Percentiles rank a stretch among this genome's conserved stretches.
These are phyloP conservation scores for Chlorella sp. DNA, from an alignment of 139 green algal species.

Conservation along the genomic window DNA sequence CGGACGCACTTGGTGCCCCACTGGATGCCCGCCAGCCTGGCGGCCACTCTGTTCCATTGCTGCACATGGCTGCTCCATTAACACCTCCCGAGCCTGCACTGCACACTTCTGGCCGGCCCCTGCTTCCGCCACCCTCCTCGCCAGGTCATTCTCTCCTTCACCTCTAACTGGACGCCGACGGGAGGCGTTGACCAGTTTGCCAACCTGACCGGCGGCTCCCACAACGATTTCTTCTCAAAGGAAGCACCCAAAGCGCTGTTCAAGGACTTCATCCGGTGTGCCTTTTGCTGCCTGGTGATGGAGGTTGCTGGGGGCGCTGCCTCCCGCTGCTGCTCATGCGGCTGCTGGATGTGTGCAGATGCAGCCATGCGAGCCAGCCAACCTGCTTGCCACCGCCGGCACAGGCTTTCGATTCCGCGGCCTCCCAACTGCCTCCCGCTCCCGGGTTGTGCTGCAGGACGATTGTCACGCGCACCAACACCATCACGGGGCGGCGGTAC, in stretches of 20 bases:
- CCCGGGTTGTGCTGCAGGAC: neutral
- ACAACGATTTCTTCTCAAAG: constrained; percentile 64
- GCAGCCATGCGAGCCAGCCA: too few relatives aligned
- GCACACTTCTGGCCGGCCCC: neutral
- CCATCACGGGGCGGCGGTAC: constrained; percentile 56
- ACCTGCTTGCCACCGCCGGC: too few relatives aligned
- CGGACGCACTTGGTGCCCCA: too few relatives aligned
- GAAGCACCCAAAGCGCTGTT: constrained; percentile 41
- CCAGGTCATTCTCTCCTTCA: constrained; percentile 58
- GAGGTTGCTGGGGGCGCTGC: too few relatives aligned
- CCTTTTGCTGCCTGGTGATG: too few relatives aligned
- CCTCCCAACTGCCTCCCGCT: too few relatives aligned
- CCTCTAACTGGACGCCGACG: constrained; percentile 55
- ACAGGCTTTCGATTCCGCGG: too few relatives aligned
- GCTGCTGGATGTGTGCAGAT: too few relatives aligned
- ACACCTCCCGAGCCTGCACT: too few relatives aligned
- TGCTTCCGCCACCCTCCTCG: neutral
- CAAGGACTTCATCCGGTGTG: constrained; percentile 29
- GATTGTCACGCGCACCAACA: constrained; percentile 52
- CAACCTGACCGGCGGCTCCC: constrained; percentile 25
- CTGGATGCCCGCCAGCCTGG: neutral
- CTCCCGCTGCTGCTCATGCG: too few relatives aligned
- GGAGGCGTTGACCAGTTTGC: constrained; percentile 55
- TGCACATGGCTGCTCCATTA: neutral
- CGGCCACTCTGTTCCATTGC: neutral